phyloP scores from a whole-genome alignment of 768 basidiomycete species.

The Mycena olivaceomarginata region DNA sequence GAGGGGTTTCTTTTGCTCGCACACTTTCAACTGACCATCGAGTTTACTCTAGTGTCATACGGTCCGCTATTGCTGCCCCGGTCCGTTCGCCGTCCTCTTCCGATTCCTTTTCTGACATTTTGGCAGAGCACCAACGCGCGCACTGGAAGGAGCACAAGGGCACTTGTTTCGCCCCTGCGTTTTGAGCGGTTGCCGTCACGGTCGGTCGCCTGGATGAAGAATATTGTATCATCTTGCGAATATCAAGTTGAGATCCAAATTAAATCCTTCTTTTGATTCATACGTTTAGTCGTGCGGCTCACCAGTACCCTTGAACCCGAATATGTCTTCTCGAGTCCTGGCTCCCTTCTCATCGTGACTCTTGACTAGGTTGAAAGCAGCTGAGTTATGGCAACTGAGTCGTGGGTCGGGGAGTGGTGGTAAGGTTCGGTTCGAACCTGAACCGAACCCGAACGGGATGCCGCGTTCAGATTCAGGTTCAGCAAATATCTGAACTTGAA shows the following conservation, averaged over 20 bases:
- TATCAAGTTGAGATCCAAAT: neutral
- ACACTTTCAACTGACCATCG: neutral
- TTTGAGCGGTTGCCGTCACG: neutral
- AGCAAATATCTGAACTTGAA: too few relatives aligned
- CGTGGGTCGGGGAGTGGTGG: too few relatives aligned
- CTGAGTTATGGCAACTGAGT: too few relatives aligned
- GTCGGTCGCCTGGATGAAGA: neutral
- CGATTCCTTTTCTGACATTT: neutral
- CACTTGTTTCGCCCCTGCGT: constrained; percentile 31
- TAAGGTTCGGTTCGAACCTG: too few relatives aligned
- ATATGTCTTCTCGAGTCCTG: neutral
- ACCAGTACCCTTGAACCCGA: neutral
- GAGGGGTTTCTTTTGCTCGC: neutral
- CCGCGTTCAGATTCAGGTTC: too few relatives aligned
- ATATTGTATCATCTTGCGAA: too few relatives aligned
- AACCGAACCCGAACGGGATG: too few relatives aligned
- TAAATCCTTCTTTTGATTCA: neutral
- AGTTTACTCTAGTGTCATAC: constrained; percentile 28
- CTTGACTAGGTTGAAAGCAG: too few relatives aligned
- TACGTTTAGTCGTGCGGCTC: too few relatives aligned
- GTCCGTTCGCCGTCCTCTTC: neutral
- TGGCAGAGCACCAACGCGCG: constrained; percentile 26
- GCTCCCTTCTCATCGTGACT: too few relatives aligned
- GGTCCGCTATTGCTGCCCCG: constrained; percentile 39
- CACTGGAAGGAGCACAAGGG: constrained; percentile 40